Evolutionary conservation across 2,329 filamentous ascomycete genomes (phyloP).

Genomic region (Myriosclerotinia curreyana): DNA sequence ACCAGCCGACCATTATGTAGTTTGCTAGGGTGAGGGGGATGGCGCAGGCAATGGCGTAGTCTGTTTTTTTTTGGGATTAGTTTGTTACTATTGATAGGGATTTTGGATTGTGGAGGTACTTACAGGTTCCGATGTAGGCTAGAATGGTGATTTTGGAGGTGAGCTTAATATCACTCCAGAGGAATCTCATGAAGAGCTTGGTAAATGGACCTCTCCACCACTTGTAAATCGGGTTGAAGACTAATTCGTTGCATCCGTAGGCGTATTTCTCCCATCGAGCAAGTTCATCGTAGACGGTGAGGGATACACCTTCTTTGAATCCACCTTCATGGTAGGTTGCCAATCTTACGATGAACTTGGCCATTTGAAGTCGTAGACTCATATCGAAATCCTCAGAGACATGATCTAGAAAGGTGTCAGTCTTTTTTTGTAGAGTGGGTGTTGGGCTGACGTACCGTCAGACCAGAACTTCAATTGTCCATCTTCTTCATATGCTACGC

Average conservation of each 20-base stretch:
- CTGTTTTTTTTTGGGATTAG: neutral
- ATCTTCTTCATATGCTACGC: constrained; percentile 55
- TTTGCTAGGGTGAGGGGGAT: constrained; percentile 66
- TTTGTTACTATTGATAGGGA: no score
- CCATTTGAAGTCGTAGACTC: constrained; percentile 66
- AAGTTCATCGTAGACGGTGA: constrained; percentile 71
- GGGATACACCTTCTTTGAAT: constrained; percentile 71
- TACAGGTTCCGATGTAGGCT: constrained; percentile 57
- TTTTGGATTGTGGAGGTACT: neutral
- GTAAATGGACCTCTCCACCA: constrained; percentile 67
- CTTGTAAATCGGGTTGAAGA: constrained; percentile 63
- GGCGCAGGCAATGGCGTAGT: constrained; percentile 63
- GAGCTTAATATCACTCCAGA: constrained; percentile 58
- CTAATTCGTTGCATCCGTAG: constrained; percentile 67
- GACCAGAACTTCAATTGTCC: constrained; percentile 40
- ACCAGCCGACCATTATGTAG: constrained; percentile 71
- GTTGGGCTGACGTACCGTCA: constrained; percentile 38
- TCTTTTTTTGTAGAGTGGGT: neutral
- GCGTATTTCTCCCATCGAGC: constrained; percentile 71
- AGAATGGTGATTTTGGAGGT: constrained; percentile 69
- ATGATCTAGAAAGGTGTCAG: constrained; percentile 16
- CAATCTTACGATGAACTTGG: constrained; percentile 65
- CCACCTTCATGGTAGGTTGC: constrained; percentile 66
- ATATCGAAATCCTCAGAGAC: constrained; percentile 80
- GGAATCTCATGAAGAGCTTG: constrained; percentile 58